Evolutionary conservation across 192 early-diverging fungal species (phyloP).

Genomic region (Oehlia diaphana): DNA sequence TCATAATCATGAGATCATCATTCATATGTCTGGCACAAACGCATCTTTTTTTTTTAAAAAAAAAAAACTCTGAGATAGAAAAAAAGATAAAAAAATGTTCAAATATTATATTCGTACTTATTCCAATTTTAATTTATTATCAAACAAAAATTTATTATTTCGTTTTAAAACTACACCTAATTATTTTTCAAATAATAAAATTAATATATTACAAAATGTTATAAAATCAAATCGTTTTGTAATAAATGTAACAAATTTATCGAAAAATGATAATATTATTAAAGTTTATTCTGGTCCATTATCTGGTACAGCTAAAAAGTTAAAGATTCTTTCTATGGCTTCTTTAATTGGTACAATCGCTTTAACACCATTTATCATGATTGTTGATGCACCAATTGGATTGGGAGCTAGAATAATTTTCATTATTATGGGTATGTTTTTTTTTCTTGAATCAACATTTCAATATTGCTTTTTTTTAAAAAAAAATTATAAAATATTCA

Average conservation of each 20-base stretch:
- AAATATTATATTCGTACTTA: not conserved
- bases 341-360: slow-evolving; percentile 51
- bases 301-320: slow-evolving; percentile 47
- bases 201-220: not conserved
- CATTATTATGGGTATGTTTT: slow-evolving; percentile 44
- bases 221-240: not conserved
- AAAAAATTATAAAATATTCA: not conserved
- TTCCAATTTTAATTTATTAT: not conserved
- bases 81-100: not conserved
- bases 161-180: not conserved
- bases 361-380: slow-evolving; percentile 54
- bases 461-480: no score
- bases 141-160: not conserved
- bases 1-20: no score
- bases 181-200: not conserved
- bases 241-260: not conserved
- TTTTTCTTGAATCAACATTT: not conserved
- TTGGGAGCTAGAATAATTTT: slow-evolving; percentile 46
- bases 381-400: slow-evolving; percentile 51
- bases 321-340: slow-evolving; percentile 59
- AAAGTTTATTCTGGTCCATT: slow-evolving; percentile 53
- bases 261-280: not conserved
- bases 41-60: not conserved
- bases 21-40: no score
- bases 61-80: not conserved